phyloP scores from a whole-genome alignment of 257 asterid species.

The Perilla frutescens region DNA sequence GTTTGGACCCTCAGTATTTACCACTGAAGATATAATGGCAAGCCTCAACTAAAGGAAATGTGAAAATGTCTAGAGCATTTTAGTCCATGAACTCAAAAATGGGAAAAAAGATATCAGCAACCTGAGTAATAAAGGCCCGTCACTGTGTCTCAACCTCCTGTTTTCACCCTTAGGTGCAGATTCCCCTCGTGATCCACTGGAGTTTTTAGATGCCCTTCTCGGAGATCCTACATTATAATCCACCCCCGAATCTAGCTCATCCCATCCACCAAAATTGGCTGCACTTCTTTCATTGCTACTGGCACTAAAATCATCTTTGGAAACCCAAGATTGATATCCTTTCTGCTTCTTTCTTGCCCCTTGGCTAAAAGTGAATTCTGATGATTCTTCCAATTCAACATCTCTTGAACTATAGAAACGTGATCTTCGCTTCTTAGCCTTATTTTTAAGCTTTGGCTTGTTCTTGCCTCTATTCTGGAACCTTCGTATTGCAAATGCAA shows the following conservation, averaged over 20 bases:
- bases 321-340: slow-evolving; percentile 58
- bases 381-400: slow-evolving; percentile 31
- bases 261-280: slow-evolving; percentile 78
- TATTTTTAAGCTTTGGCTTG: slow-evolving; percentile 39
- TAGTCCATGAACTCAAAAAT: slow-evolving; percentile 68
- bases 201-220: slow-evolving; percentile 32
- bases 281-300: slow-evolving; percentile 33
- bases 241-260: slow-evolving; percentile 53
- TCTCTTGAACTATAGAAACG: slow-evolving; percentile 47
- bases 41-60: no score
- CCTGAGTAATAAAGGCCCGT: slow-evolving; percentile 64
- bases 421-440: slow-evolving; percentile 42
- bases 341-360: slow-evolving; percentile 39
- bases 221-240: slow-evolving; percentile 41
- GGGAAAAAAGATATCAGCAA: slow-evolving; percentile 68
- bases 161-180: slow-evolving; percentile 39
- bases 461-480: slow-evolving; percentile 36
- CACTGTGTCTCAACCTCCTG: slow-evolving; percentile 32
- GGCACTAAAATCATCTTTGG: slow-evolving; percentile 31
- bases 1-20: no score
- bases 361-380: slow-evolving; percentile 33
- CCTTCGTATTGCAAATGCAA: slow-evolving; percentile 63
- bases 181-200: slow-evolving; percentile 36
- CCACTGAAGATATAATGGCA: no score
- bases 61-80: slow-evolving; percentile 38